phyloP scores from a whole-genome alignment of 306 rosid genomes.

The Cyamopsis tetragonoloba region DNA sequence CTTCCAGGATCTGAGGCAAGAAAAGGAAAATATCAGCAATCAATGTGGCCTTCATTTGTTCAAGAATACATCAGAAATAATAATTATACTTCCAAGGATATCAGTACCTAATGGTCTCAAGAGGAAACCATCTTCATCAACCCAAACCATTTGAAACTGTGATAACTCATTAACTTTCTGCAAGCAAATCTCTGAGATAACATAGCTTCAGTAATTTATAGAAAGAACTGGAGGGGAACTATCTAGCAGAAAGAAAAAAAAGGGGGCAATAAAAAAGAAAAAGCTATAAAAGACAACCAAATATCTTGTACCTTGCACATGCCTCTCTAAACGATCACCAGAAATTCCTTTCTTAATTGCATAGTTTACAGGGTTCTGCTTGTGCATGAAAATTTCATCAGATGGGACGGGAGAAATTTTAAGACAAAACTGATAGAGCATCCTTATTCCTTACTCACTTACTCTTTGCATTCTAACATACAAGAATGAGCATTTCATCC shows the following conservation, averaged over 20 bases:
- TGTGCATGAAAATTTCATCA: conserved; percentile 12
- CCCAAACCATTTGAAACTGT: conserved; percentile 73
- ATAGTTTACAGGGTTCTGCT: conserved; percentile 74
- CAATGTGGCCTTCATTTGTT: conserved; percentile 5
- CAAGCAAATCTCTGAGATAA: conserved; percentile 64
- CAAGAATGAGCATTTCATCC: conserved; percentile 89
- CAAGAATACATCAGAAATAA: conserved; percentile 11
- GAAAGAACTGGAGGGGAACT: not conserved
- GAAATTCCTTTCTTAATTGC: conserved; percentile 60
- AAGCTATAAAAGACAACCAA: not conserved
- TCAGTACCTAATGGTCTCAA: conserved; percentile 81
- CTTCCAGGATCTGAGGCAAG: conserved; percentile 77
- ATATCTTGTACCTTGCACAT: conserved; percentile 64
- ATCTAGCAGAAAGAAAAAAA: conserved; percentile 1
- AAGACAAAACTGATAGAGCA: conserved; percentile 5
- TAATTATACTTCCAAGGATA: conserved; percentile 6
- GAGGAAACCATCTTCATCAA: conserved; percentile 94
- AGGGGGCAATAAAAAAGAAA: not conserved
- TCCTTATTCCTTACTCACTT: conserved; percentile 25
- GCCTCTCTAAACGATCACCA: conserved; percentile 55
- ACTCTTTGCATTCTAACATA: conserved; percentile 90
- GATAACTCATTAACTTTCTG: conserved; percentile 84
- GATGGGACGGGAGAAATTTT: conserved; percentile 17
- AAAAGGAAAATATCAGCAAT: conserved; percentile 26
- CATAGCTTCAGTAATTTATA: conserved; percentile 20